Percentiles rank a stretch among this genome's conserved stretches.
Evolutionary conservation across 2,329 filamentous ascomycete genomes (phyloP).

Genomic region (Talaromyces verruculosus): DNA sequence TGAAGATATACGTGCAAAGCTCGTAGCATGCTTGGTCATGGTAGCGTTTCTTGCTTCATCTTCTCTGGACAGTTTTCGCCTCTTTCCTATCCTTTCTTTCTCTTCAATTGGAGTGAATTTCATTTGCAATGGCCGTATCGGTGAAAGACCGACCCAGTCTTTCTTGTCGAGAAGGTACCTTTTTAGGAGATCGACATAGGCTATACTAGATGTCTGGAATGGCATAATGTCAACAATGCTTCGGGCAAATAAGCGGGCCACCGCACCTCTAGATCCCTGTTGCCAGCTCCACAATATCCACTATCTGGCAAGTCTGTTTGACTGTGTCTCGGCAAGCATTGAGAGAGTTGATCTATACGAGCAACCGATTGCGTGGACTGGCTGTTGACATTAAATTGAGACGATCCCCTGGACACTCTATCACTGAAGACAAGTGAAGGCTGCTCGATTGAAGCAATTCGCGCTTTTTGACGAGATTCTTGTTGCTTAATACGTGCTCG

Average conservation of each 20-base stretch:
- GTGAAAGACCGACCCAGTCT: constrained; percentile 42
- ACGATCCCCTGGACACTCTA: not conserved
- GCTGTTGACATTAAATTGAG: not conserved
- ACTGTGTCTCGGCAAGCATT: not conserved
- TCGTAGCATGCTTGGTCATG: constrained; percentile 11
- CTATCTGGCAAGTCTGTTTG: not conserved
- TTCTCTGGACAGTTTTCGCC: constrained; percentile 34
- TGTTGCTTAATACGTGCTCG: constrained; percentile 29
- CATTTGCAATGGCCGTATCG: constrained; percentile 36
- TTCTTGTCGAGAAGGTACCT: constrained; percentile 35
- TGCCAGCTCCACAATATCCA: not conserved
- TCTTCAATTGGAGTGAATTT: constrained; percentile 33
- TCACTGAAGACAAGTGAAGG: constrained; percentile 6
- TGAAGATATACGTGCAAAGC: constrained; percentile 14
- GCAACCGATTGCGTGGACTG: not conserved
- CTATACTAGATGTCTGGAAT: not conserved
- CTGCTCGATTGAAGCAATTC: constrained; percentile 18
- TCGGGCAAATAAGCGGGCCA: too few relatives aligned
- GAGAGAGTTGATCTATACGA: not conserved
- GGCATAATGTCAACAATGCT: not conserved
- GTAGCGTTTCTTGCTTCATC: constrained; percentile 32
- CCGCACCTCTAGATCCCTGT: not conserved
- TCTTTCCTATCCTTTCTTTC: constrained; percentile 36
- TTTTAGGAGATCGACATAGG: constrained; percentile 32
- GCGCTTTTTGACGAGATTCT: constrained; percentile 23